phyloP scores from a whole-genome alignment of 2,329 filamentous ascomycete genomes.

The Pyricularia sp. region DNA sequence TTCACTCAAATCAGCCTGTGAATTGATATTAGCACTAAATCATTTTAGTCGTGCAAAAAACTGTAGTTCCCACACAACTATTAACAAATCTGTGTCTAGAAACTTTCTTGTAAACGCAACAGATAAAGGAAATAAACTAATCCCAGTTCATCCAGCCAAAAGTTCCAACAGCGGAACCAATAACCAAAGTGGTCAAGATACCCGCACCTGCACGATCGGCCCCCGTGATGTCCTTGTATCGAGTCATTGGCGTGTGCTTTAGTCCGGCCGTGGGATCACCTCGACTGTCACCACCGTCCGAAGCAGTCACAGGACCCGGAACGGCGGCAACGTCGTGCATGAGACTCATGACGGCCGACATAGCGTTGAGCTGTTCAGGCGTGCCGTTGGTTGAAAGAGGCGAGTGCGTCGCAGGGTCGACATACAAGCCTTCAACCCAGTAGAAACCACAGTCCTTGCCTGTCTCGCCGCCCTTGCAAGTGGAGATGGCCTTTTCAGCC shows the following conservation, averaged over 20 bases:
- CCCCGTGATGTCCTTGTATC: constrained; percentile 9
- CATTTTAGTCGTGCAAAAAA: neutral
- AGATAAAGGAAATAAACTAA: neutral
- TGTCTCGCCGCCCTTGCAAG: constrained; percentile 49
- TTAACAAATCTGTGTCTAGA: neutral
- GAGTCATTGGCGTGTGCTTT: neutral
- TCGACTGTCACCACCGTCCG: constrained; percentile 28
- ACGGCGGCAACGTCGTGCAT: constrained; percentile 18
- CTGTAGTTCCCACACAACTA: neutral
- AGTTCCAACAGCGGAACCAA: constrained; percentile 17
- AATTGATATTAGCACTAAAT: neutral
- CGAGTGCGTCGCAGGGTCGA: constrained; percentile 21
- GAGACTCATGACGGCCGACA: constrained; percentile 33
- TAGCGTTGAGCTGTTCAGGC: constrained; percentile 38
- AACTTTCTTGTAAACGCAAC: neutral
- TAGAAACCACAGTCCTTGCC: constrained; percentile 51
- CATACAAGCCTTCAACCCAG: constrained; percentile 35
- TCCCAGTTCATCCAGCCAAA: constrained; percentile 18
- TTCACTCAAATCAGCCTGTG: neutral
- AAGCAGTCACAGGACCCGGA: constrained; percentile 19
- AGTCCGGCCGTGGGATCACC: constrained; percentile 18
- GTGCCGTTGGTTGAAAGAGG: constrained; percentile 23
- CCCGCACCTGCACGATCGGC: constrained; percentile 27
- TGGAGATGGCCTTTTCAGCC: constrained; percentile 43
- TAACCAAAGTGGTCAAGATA: constrained; percentile 23